Evolutionary conservation across 2,329 filamentous ascomycete genomes (phyloP).

Genomic region (Cercospora sesami): DNA sequence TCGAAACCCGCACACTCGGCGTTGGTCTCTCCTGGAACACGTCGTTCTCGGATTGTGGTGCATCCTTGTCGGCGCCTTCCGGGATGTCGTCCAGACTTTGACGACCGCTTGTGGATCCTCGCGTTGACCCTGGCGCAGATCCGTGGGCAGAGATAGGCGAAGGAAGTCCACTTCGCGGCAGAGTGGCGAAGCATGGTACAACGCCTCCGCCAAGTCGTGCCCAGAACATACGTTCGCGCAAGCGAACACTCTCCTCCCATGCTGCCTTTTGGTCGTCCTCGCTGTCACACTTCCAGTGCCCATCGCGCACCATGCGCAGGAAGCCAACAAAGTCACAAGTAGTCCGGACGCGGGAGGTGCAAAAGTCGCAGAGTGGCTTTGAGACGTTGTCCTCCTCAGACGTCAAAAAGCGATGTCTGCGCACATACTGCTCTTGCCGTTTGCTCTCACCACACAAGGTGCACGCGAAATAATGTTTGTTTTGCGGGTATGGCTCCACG

Average conservation of each 20-base stretch:
- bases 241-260: constrained; percentile 89
- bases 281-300: constrained; percentile 82
- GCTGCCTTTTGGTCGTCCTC: constrained; percentile 80
- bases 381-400: constrained; percentile 82
- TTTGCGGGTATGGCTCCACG: constrained; percentile 74
- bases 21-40: constrained; percentile 8
- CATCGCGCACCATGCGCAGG: constrained; percentile 85
- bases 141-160: constrained; percentile 21
- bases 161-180: constrained; percentile 15
- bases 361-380: constrained; percentile 88
- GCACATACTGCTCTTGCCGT: constrained; percentile 67
- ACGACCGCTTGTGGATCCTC: constrained; percentile 12
- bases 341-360: constrained; percentile 76
- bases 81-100: constrained; percentile 30
- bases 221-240: constrained; percentile 98
- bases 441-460: constrained; percentile 84
- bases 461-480: constrained; percentile 66
- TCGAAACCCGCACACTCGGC: constrained; percentile 7
- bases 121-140: not conserved
- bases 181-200: constrained; percentile 58
- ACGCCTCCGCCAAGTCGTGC: constrained; percentile 88
- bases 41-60: not conserved
- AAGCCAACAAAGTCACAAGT: constrained; percentile 94
- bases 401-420: constrained; percentile 85
- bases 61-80: constrained; percentile 14